Base-by-base conservation (phyloP, 1,284 basidiomycete genomes). In the Heterobasidion irregulare region DNA sequence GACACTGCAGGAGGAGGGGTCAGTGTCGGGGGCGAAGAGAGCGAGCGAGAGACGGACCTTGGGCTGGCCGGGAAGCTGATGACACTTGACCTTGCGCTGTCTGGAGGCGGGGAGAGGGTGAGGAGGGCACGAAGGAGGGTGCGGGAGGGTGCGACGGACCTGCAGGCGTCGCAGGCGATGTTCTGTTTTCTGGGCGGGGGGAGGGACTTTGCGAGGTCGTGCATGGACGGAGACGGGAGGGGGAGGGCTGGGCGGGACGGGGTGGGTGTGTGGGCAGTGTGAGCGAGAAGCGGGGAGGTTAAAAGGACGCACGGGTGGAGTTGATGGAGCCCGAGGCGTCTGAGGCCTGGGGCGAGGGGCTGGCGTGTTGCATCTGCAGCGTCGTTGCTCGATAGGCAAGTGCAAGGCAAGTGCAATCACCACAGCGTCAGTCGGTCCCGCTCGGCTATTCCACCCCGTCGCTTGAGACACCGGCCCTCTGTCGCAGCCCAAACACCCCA, bases 151-250 rank as follows among this genome's bases (percentile, higher is more conserved):
- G 41, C 50, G 41, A 26, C 18, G 26, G 12, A 84, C 85, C 86
- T 83, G 78, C 91, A 94, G 53, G 88, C 87, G 73, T 94, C 92
- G 68, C 92, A 94, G 26, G 92, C 91, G 19, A 91, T 90, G 67
- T 94, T 94, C 72, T 94, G 91, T 67, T 92, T 92, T 56, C 88
- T 75, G 2, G 89, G 85, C 16, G 86, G 84, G 1, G 87, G 84
- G 0, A 87, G 75, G 0, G 82, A 79, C 72, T 86, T 87, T 53
- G 84, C 82, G 44, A 86, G 78, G 63, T 89, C 86, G 64, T 87
- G 87, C 65, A 86, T 77, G 49, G 79, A 76, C 55, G 76, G 78
- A 8, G 77, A 79, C 38, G 84, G 79, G 52, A 86, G 74, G 54
- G 76, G 73, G 63, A 84, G 78, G 60, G 76, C 83, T 84, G 64